Evolutionary conservation across 345 rosid species (phyloP).

Genomic region (Aquilaria malaccensis): DNA sequence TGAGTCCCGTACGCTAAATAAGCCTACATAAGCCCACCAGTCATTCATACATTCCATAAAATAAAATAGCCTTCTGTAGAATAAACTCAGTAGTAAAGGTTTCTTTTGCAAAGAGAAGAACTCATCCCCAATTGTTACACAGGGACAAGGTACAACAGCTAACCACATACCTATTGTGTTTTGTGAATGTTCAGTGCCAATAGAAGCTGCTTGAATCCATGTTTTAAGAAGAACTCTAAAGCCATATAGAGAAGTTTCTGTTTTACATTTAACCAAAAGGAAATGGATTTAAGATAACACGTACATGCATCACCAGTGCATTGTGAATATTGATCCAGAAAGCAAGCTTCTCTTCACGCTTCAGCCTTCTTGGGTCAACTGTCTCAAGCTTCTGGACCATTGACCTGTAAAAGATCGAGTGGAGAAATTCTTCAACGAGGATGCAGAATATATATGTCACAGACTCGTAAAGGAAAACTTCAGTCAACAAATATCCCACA

Average conservation of each 20-base stretch:
- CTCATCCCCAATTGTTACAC: too few relatives aligned
- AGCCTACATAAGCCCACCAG: constrained; percentile 45
- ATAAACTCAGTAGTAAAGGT: too few relatives aligned
- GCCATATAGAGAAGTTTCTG: too few relatives aligned
- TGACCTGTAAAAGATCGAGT: constrained; percentile 35
- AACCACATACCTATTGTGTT: too few relatives aligned
- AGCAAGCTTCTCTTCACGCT: constrained; percentile 88
- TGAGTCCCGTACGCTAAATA: constrained; percentile 71
- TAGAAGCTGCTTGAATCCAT: too few relatives aligned
- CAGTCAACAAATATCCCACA: too few relatives aligned
- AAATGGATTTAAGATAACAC: background rate
- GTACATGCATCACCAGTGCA: constrained; percentile 85
- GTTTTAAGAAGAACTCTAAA: too few relatives aligned
- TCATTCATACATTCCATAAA: background rate
- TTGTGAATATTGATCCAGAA: constrained; percentile 91
- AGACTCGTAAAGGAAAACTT: background rate
- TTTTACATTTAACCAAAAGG: too few relatives aligned
- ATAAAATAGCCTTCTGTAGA: too few relatives aligned
- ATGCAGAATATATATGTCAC: background rate
- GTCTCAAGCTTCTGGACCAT: constrained; percentile 69
- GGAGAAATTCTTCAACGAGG: constrained; percentile 4
- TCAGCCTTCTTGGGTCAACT: constrained; percentile 70
- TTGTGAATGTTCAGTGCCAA: too few relatives aligned
- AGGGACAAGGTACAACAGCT: too few relatives aligned
- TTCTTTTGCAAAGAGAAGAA: too few relatives aligned